These are phyloP conservation scores for Chlorella sp. DNA, from an alignment of 139 green algal genomes.

Conservation along the genomic window DNA sequence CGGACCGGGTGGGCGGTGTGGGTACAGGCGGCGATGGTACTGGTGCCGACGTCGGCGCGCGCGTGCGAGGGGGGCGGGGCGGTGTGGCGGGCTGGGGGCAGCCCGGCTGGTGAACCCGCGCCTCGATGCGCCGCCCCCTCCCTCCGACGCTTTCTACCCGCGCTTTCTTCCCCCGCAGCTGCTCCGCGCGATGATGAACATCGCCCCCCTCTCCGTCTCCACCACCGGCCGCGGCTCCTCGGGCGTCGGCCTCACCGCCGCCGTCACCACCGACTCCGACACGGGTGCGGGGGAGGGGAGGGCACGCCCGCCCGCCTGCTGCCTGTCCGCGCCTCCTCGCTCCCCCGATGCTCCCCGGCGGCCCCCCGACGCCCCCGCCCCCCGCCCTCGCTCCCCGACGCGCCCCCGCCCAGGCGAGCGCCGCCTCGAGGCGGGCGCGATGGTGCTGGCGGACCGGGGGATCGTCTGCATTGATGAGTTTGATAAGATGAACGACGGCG, in stretches of 20 bases:
- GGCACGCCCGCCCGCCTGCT: background rate
- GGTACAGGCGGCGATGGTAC: too few relatives aligned
- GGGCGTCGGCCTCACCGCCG: slow-evolving; percentile 96
- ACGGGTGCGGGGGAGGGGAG: slow-evolving; percentile 58
- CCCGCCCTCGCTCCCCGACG: background rate
- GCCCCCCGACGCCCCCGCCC: too few relatives aligned
- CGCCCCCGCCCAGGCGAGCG: slow-evolving; percentile 75
- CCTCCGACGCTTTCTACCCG: too few relatives aligned
- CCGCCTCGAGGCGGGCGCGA: slow-evolving; percentile 95
- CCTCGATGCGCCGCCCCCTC: too few relatives aligned
- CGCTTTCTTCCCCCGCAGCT: slow-evolving; percentile 93
- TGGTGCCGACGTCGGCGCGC: too few relatives aligned
- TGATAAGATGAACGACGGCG: slow-evolving; percentile 99
- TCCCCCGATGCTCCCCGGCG: too few relatives aligned
- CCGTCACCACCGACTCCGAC: slow-evolving; percentile 91
- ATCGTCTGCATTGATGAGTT: slow-evolving; percentile 99
- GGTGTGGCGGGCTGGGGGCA: too few relatives aligned
- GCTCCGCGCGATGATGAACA: slow-evolving; percentile 93
- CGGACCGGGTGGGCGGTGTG: too few relatives aligned
- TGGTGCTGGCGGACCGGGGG: slow-evolving; percentile 97
- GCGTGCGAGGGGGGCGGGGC: too few relatives aligned
- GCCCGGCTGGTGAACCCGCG: too few relatives aligned
- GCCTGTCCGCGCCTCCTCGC: background rate
- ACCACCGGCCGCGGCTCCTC: slow-evolving; percentile 96
- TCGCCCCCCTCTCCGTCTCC: slow-evolving; percentile 89